phyloP scores from a whole-genome alignment of 768 basidiomycete genomes.

The Trametes gibbosa region DNA sequence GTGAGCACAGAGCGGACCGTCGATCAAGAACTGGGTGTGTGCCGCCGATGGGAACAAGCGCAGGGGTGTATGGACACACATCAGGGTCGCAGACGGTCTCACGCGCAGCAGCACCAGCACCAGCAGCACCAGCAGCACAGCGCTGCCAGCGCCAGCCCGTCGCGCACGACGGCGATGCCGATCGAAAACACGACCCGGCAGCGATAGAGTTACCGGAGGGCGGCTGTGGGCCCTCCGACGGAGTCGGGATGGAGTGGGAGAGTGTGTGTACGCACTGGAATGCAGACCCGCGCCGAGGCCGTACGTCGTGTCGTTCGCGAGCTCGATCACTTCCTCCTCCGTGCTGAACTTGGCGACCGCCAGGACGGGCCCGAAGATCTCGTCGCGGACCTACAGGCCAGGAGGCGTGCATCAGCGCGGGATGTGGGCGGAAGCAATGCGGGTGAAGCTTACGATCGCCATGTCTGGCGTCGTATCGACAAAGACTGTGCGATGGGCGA shows the following conservation, averaged over 20 bases:
- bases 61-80: background rate
- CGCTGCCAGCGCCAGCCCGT: too few relatives aligned
- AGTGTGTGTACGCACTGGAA: conserved; percentile 53
- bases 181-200: background rate
- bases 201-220: too few relatives aligned
- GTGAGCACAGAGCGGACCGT: too few relatives aligned
- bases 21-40: too few relatives aligned
- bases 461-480: conserved; percentile 75
- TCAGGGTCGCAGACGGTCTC: background rate
- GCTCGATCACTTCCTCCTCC: conserved; percentile 79
- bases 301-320: conserved; percentile 88
- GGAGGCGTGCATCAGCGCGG: background rate
- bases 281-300: conserved; percentile 92
- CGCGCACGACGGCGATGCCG: background rate
- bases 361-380: conserved; percentile 96
- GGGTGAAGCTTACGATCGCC: conserved; percentile 65
- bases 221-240: background rate
- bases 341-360: conserved; percentile 79
- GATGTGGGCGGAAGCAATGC: background rate
- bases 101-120: background rate
- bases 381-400: conserved; percentile 22
- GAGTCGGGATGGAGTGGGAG: background rate
- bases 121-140: background rate
- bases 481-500: conserved; percentile 58
- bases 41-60: background rate